Conservation (phyloP, 129 eudicot species). For the Erigeron canadensis region DNA sequence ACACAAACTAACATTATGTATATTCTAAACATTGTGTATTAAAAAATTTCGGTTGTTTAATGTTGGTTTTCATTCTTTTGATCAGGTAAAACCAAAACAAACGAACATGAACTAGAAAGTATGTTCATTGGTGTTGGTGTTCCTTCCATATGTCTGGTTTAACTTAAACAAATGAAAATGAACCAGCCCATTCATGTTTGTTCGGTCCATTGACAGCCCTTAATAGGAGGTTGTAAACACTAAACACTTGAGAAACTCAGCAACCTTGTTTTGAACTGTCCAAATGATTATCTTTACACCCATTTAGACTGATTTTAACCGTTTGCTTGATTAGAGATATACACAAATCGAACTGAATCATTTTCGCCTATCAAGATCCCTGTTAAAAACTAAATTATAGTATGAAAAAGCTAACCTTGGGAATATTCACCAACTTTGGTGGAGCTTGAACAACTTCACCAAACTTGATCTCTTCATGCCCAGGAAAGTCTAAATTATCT, state of each 20-base stretch:
- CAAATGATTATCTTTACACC: not conserved
- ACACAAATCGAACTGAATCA: not conserved
- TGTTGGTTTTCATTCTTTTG: too few relatives aligned
- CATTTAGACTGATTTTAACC: not conserved
- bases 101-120: too few relatives aligned
- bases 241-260: not conserved
- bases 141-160: too few relatives aligned
- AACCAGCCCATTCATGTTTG: too few relatives aligned
- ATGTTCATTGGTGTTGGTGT: too few relatives aligned
- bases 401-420: conserved; percentile 55
- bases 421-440: conserved; percentile 70
- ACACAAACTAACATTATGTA: too few relatives aligned
- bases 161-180: too few relatives aligned
- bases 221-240: not conserved
- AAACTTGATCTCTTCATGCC: conserved; percentile 63
- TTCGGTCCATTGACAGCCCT: too few relatives aligned
- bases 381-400: not conserved
- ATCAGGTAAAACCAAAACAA: too few relatives aligned
- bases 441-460: conserved; percentile 95
- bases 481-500: conserved; percentile 53
- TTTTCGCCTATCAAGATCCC: not conserved
- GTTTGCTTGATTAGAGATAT: not conserved
- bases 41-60: too few relatives aligned
- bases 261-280: not conserved
- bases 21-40: too few relatives aligned